Evolutionary conservation across 352 stramenopile species (phyloP), one percentile per base, ranked within the genome.

Genomic region (Phytophthora foliorum): DNA sequence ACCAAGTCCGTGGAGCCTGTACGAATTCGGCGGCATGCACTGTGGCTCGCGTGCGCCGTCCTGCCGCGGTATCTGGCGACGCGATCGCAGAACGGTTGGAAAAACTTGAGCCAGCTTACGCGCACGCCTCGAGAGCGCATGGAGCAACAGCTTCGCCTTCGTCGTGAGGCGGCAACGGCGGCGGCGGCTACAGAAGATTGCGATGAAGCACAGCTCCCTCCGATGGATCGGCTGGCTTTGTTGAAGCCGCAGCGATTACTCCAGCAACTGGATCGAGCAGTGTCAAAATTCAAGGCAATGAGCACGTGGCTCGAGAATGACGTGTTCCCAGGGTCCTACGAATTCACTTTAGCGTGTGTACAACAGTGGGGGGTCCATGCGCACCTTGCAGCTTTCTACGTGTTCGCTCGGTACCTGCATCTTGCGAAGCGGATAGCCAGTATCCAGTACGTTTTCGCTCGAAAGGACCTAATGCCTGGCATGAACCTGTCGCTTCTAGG

Each of bases 371-470:
- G 81, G 4, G 60, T 57, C 5, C 78, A 90, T 42, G 53, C 80
- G 7, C 88, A 96, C 48, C 70, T 95, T 41, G 86, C 88, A 36
- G 65, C 58, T 44, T 96, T 96, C 51, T 96, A 92, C 75, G 72
- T 94, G 3, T 81, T 82, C 25, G 88, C 86, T n/a, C 76, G 65
- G 54, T 94, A 92, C 67, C 67, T 94, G 14, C 61, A 92, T 46
- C 7, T 92, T 57, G 70, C 88, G 19, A 96, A 92, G 59, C 88
- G 89, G 24, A 46, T 91, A 29, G 66, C 82, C 13, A 76, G 73
- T 10, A 82, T 95, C 39, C 84, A 93, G 52, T 94, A 95, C 70
- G 70, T 95, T 16, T 93, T 95, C 46, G 83, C 89, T 31, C 81
- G 85, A 24, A 89, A 83, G 42, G 81, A 94, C 44, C 54, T 90